Percentiles rank a stretch among this genome's conserved stretches.
phyloP scores from a whole-genome alignment of 148 eudicot species.

The Rhododendron simsii region DNA sequence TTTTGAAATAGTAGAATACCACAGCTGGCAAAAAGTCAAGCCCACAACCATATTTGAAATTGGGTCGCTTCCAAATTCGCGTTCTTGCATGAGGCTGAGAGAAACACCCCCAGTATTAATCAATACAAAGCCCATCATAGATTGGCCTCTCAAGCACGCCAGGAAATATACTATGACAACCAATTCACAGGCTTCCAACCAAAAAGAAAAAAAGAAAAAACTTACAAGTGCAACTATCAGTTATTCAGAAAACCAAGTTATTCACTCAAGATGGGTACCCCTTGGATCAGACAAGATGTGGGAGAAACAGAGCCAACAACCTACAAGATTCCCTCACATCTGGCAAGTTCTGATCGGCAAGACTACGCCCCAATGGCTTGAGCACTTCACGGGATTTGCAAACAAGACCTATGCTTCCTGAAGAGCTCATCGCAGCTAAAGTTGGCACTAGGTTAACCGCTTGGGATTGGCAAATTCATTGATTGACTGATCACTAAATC shows the following conservation, averaged over 20 bases:
- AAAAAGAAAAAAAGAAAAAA: neutral
- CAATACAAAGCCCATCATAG: neutral
- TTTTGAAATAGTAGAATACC: constrained; percentile 52
- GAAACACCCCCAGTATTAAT: constrained; percentile 10
- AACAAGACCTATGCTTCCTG: neutral
- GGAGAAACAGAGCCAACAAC: neutral
- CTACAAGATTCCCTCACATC: neutral
- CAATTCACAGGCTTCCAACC: neutral
- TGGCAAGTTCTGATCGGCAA: neutral
- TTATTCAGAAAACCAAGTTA: neutral
- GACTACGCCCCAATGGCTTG: neutral
- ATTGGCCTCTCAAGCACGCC: neutral
- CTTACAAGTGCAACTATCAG: neutral
- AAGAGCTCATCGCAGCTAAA: neutral
- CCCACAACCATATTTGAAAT: constrained; percentile 68
- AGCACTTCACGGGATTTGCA: neutral
- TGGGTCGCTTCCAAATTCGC: constrained; percentile 48
- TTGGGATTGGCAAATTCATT: neutral
- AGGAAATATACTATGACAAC: neutral
- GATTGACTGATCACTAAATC: neutral
- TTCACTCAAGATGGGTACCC: neutral
- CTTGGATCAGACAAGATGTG: neutral
- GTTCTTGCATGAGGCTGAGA: constrained; percentile 26
- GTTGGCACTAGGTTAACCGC: neutral
- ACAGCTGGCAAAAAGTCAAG: constrained; percentile 51